These are phyloP conservation scores for Pythium vanterpoolii DNA, from an alignment of 352 stramenopile species.

Conservation along the genomic window DNA sequence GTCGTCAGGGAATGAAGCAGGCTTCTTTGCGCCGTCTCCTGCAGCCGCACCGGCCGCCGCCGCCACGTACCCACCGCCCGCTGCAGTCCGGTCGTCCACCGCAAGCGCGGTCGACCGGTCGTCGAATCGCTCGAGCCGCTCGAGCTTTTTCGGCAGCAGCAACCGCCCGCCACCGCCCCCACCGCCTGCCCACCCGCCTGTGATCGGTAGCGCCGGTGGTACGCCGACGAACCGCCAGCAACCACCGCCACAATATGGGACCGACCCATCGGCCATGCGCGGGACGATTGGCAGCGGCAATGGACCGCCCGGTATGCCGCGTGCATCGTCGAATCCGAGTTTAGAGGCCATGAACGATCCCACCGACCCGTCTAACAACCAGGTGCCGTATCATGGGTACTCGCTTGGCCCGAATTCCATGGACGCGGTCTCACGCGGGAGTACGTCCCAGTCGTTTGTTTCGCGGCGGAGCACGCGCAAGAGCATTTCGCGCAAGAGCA, in stretches of 20 bases:
- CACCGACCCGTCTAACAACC: slow-evolving; percentile 27
- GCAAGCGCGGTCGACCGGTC: slow-evolving; percentile 2
- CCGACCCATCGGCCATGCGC: slow-evolving; percentile 5
- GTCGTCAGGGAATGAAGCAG: slow-evolving; percentile 50
- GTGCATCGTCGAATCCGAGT: slow-evolving; percentile 65
- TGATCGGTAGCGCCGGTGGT: slow-evolving; percentile 15
- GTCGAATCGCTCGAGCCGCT: slow-evolving; percentile 21
- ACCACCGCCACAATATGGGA: slow-evolving; percentile 1
- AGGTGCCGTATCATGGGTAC: slow-evolving; percentile 48
- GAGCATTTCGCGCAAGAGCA: slow-evolving; percentile 67
- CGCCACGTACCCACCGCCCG: slow-evolving; percentile 17
- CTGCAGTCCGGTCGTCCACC: slow-evolving; percentile 14
- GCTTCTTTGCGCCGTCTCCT: slow-evolving; percentile 28
- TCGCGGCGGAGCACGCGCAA: slow-evolving; percentile 54
- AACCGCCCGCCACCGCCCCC: slow-evolving; percentile 56
- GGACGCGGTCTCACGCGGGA: slow-evolving; percentile 15
- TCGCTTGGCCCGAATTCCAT: slow-evolving; percentile 59
- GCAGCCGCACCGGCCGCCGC: slow-evolving; percentile 18
- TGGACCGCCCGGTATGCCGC: slow-evolving; percentile 33
- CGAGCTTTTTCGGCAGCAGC: slow-evolving; percentile 43
- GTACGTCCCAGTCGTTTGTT: slow-evolving; percentile 27
- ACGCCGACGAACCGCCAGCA: slow-evolving; percentile 4
- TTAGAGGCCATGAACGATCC: slow-evolving; percentile 44
- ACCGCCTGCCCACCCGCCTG: slow-evolving; percentile 48
- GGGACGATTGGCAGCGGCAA: slow-evolving; percentile 8